Percentiles rank a stretch among this genome's conserved stretches.
Conservation (phyloP, 2,329 filamentous ascomycete species). For the Dothiorella sarmentorum region DNA sequence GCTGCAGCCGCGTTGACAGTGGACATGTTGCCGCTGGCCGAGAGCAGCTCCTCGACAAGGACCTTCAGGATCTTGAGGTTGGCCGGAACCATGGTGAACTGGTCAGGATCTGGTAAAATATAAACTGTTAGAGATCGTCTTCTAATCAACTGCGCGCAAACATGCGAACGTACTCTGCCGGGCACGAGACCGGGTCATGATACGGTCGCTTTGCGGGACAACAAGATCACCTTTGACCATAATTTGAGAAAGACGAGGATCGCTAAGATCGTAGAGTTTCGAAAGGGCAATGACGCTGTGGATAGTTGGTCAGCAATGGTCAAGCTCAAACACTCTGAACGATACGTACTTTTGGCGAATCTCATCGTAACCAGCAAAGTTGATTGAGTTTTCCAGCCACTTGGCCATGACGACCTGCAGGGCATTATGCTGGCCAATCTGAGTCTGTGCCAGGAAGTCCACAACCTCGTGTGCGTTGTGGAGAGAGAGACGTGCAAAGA, state of each 20-base stretch:
- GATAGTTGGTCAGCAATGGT: constrained; percentile 22
- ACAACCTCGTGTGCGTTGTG: constrained; percentile 85
- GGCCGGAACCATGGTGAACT: constrained; percentile 81
- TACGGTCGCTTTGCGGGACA: constrained; percentile 71
- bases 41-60: constrained; percentile 84
- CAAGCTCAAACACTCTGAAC: neutral
- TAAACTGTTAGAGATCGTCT: neutral
- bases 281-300: constrained; percentile 82
- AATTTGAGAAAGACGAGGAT: constrained; percentile 72
- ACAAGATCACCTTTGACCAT: constrained; percentile 91
- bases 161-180: constrained; percentile 62
- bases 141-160: constrained; percentile 20
- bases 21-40: constrained; percentile 53
- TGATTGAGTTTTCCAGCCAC: constrained; percentile 96
- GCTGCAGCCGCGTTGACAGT: constrained; percentile 55
- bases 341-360: constrained; percentile 86
- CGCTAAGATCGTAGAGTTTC: constrained; percentile 84
- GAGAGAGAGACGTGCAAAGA: constrained; percentile 87
- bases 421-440: constrained; percentile 76
- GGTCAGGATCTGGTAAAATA: constrained; percentile 66
- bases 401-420: constrained; percentile 85
- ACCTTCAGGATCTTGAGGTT: constrained; percentile 96
- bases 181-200: constrained; percentile 90
- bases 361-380: constrained; percentile 97
- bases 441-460: constrained; percentile 81